Conservation (phyloP, 2,329 filamentous ascomycete species). For the Aphanoascus verrucosus region DNA sequence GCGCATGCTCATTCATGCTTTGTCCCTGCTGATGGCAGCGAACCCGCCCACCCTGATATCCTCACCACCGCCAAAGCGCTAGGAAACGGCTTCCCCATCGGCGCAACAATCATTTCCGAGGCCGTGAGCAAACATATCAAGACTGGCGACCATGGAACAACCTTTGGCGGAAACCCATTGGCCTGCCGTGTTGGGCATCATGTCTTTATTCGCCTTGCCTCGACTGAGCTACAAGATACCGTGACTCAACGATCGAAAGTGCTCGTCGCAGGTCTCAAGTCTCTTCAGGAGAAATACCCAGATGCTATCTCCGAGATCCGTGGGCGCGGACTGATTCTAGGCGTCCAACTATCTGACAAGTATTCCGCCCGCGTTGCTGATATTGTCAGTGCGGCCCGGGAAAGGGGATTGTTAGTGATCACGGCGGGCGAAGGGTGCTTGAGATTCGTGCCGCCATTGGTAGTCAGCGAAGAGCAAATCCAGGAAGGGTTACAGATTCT, state of each 20-base stretch:
- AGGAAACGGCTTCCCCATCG: constrained; percentile 92
- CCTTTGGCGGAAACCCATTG: constrained; percentile 85
- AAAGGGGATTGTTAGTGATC: constrained; percentile 79
- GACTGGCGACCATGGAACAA: constrained; percentile 81
- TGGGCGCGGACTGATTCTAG: constrained; percentile 75
- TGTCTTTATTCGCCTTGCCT: constrained; percentile 66
- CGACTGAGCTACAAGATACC: constrained; percentile 55
- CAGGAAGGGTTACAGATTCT: constrained; percentile 64
- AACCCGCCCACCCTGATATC: constrained; percentile 80
- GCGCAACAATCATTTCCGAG: constrained; percentile 60
- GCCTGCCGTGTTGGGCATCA: constrained; percentile 76
- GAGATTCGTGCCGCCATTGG: constrained; percentile 79
- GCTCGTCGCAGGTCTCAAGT: constrained; percentile 49
- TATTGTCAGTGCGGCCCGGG: constrained; percentile 74
- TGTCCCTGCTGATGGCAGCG: constrained; percentile 26
- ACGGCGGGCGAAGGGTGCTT: constrained; percentile 88
- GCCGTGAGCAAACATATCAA: constrained; percentile 58
- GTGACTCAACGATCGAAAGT: constrained; percentile 58
- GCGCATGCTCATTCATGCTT: constrained; percentile 63
- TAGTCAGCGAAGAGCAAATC: constrained; percentile 72
- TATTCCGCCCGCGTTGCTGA: constrained; percentile 39
- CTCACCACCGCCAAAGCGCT: constrained; percentile 91
- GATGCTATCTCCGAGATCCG: constrained; percentile 65
- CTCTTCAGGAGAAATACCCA: constrained; percentile 53
- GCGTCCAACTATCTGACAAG: constrained; percentile 69